Conservation (phyloP, 345 rosid species). For the Salix viminalis region DNA sequence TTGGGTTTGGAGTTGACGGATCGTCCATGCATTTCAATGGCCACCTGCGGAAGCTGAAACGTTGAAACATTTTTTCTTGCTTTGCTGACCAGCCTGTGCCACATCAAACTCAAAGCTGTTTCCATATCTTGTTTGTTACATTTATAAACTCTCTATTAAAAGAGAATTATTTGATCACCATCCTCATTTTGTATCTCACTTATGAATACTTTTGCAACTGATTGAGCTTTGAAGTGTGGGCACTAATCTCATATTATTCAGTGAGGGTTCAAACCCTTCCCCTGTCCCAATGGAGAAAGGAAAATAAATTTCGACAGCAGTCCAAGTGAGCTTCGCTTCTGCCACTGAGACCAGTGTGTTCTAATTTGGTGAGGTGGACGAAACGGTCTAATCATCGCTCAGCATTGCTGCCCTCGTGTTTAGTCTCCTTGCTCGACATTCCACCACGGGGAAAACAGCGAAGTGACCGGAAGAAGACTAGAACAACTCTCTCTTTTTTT, state of each 20-base stretch:
- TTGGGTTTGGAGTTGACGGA: background rate
- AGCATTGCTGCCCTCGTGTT: background rate
- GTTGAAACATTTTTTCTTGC: background rate
- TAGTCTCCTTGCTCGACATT: background rate
- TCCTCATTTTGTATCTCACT: background rate
- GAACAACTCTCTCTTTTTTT: background rate
- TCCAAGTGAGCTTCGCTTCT: background rate
- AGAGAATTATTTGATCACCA: background rate
- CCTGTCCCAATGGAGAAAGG: background rate
- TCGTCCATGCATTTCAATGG: background rate
- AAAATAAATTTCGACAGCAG: background rate
- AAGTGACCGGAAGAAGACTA: background rate
- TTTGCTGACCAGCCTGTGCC: background rate
- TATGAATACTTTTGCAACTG: background rate
- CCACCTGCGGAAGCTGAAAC: background rate
- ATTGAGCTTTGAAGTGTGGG: background rate
- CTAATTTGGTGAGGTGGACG: background rate
- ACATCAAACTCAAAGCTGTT: background rate
- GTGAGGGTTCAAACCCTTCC: background rate
- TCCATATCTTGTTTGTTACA: background rate
- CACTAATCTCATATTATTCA: background rate
- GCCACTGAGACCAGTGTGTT: background rate
- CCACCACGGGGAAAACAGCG: background rate
- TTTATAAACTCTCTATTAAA: background rate
- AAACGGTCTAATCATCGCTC: background rate